Percentiles rank a stretch among this genome's conserved stretches.
Evolutionary conservation across 257 asterid species (phyloP).

Genomic region (Gynochthodes officinalis): DNA sequence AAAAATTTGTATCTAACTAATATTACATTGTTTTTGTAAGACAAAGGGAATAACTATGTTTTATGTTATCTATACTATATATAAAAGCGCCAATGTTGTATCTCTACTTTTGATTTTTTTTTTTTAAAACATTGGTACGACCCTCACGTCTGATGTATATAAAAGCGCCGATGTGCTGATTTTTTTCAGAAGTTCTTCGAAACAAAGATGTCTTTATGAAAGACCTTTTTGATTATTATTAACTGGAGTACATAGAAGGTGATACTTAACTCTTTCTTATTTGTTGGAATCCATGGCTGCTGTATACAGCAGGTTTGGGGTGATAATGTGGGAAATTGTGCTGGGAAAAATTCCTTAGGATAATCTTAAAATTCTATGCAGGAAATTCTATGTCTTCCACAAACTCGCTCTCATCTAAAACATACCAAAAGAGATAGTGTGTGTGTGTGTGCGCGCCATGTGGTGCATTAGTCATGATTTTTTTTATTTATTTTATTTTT

Average conservation of each 20-base stretch:
- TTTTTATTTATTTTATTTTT: no score
- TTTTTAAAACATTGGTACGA: no score
- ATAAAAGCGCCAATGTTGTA: no score
- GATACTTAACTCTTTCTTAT: slow-evolving; percentile 11
- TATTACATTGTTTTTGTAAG: no score
- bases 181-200: slow-evolving; percentile 92
- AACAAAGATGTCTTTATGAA: slow-evolving; percentile 48
- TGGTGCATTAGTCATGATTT: slow-evolving; percentile 5
- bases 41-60: no score
- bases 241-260: not conserved
- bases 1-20: no score
- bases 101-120: no score
- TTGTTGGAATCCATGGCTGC: slow-evolving; percentile 59
- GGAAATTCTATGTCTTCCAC: slow-evolving; percentile 34
- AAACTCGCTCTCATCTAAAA: not conserved
- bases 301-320: slow-evolving; percentile 80
- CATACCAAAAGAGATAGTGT: not conserved
- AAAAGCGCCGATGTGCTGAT: no score
- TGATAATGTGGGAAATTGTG: slow-evolving; percentile 86
- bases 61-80: no score
- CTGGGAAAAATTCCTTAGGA: slow-evolving; percentile 92
- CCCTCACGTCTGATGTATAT: no score
- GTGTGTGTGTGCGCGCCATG: not conserved
- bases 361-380: slow-evolving; percentile 79
- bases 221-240: not conserved